phyloP scores from a whole-genome alignment of 2,329 filamentous ascomycete genomes.

The Pseudocercospora eumusae region DNA sequence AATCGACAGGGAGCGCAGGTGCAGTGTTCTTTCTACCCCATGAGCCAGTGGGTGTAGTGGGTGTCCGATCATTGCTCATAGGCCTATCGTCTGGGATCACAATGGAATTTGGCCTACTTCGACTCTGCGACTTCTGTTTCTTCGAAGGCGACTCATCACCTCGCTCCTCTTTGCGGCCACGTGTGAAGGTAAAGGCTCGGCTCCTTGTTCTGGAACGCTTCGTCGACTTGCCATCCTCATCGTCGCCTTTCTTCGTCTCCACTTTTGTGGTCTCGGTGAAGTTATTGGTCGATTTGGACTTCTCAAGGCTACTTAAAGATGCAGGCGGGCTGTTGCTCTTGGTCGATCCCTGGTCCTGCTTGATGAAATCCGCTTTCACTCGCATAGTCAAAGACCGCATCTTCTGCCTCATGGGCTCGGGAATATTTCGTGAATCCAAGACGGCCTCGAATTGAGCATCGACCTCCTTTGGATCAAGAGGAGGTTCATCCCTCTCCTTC shows the following conservation, averaged over 20 bases:
- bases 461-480: conserved; percentile 55
- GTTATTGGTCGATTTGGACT: conserved; percentile 37
- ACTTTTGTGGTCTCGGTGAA: conserved; percentile 31
- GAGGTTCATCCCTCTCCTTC: conserved; percentile 46
- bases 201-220: conserved; percentile 61
- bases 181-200: conserved; percentile 76
- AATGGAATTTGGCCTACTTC: conserved; percentile 57
- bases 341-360: conserved; percentile 66
- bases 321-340: conserved; percentile 55
- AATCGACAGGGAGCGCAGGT: conserved; percentile 73
- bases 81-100: conserved; percentile 56
- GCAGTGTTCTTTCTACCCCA: conserved; percentile 31
- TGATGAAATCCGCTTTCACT: conserved; percentile 94
- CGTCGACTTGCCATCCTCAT: conserved; percentile 39
- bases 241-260: conserved; percentile 23
- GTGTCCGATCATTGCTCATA: conserved; percentile 19
- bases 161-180: conserved; percentile 54
- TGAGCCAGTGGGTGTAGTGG: conserved; percentile 34
- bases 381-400: conserved; percentile 86
- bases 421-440: conserved; percentile 83
- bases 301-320: conserved; percentile 50
- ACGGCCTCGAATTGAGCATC: conserved; percentile 65
- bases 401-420: conserved; percentile 88
- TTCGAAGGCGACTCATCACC: conserved; percentile 63
- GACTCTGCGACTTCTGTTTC: conserved; percentile 66